Conservation (phyloP, 2,329 filamentous ascomycete genomes). For the Monosporascus sp. region DNA sequence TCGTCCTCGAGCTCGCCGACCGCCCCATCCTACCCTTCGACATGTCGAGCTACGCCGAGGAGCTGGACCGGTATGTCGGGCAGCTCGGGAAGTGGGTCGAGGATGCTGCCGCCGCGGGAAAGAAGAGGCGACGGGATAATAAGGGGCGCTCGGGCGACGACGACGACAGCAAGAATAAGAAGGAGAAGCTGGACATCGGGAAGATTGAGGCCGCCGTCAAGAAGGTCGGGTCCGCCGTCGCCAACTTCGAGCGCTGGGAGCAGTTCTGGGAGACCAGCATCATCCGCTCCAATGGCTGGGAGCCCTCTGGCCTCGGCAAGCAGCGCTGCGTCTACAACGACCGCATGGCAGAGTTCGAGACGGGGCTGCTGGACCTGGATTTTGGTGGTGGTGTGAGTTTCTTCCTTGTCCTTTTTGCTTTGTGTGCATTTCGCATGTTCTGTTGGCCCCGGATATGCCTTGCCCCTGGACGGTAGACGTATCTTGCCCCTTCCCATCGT, state of each 20-base stretch:
- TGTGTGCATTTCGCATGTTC: neutral
- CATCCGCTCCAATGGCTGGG: constrained; percentile 67
- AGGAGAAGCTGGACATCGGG: constrained; percentile 45
- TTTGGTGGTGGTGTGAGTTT: constrained; percentile 66
- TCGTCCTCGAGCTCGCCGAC: constrained; percentile 83
- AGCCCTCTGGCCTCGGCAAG: constrained; percentile 61
- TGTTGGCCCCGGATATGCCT: neutral
- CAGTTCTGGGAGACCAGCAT: constrained; percentile 69
- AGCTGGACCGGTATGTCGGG: constrained; percentile 58
- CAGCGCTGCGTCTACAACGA: constrained; percentile 72
- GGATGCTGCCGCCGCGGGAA: constrained; percentile 40
- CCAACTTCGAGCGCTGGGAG: constrained; percentile 71
- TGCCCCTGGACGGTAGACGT: constrained; percentile 56
- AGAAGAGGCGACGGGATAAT: constrained; percentile 35
- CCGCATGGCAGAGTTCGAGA: constrained; percentile 76
- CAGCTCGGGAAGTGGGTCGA: constrained; percentile 62
- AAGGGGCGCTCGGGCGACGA: neutral
- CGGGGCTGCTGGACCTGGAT: constrained; percentile 71
- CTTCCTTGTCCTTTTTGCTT: constrained; percentile 2
- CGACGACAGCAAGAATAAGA: neutral
- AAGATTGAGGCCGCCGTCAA: constrained; percentile 56
- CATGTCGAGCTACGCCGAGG: constrained; percentile 64
- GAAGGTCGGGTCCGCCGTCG: constrained; percentile 53
- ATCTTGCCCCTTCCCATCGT: constrained; percentile 2
- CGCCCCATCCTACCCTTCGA: constrained; percentile 78